Percentiles rank a stretch among this genome's conserved stretches.
Evolutionary conservation across 2,329 filamentous ascomycete genomes (phyloP).

Genomic region (Gnomoniopsis smithogilvyi): DNA sequence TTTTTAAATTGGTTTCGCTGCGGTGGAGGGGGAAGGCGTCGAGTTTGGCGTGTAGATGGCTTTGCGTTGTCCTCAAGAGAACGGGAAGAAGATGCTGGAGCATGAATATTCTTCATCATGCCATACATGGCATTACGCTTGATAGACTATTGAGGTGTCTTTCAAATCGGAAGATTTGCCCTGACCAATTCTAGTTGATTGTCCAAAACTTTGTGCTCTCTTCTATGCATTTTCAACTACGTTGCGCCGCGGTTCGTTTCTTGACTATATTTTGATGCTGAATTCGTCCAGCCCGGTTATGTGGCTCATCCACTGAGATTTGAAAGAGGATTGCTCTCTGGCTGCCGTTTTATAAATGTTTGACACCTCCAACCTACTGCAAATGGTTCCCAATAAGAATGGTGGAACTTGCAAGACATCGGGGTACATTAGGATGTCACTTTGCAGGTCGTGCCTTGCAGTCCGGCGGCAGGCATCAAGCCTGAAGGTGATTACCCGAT

Average conservation of each 20-base stretch:
- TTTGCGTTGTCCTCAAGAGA: constrained; percentile 2
- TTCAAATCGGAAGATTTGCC: background rate
- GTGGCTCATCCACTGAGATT: too few species aligned
- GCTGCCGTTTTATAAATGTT: too few species aligned
- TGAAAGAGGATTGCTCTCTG: too few species aligned
- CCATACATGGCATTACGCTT: constrained; percentile 10
- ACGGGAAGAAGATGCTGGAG: constrained; percentile 11
- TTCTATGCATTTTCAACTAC: background rate
- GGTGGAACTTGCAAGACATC: background rate
- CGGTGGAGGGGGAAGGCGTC: background rate
- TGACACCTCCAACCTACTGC: too few species aligned
- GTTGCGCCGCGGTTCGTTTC: background rate
- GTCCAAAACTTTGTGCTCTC: background rate
- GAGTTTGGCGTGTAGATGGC: background rate
- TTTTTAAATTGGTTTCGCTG: constrained; percentile 5
- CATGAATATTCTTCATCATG: constrained; percentile 2
- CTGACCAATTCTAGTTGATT: constrained; percentile 1
- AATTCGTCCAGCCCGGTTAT: too few species aligned
- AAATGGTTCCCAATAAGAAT: too few species aligned
- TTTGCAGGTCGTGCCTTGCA: too few species aligned
- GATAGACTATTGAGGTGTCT: constrained; percentile 1
- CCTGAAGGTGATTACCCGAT: background rate
- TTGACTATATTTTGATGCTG: background rate
- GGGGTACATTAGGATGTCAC: background rate
- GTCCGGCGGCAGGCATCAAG: background rate